Evolutionary conservation across 2,329 filamentous ascomycete genomes (phyloP).

Genomic region (Daldinia sp.): DNA sequence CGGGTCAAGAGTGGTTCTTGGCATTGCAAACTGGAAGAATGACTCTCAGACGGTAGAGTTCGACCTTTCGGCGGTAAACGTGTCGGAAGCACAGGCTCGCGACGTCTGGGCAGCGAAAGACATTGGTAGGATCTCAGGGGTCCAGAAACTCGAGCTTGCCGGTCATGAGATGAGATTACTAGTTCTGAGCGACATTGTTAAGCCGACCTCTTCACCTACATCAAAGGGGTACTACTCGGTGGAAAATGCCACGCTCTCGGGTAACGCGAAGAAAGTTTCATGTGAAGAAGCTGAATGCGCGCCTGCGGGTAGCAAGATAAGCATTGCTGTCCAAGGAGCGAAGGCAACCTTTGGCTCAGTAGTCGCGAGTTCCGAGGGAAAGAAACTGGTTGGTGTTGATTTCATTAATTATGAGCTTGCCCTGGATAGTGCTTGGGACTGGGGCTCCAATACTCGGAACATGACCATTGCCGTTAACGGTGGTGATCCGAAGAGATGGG

Average conservation of each 20-base stretch:
- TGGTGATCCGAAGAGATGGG: slow-evolving; percentile 57
- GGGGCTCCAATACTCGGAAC: slow-evolving; percentile 63
- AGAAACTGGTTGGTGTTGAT: slow-evolving; percentile 60
- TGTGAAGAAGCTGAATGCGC: slow-evolving; percentile 57
- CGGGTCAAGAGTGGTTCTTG: slow-evolving; percentile 57
- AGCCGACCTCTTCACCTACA: slow-evolving; percentile 39
- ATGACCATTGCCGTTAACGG: slow-evolving; percentile 63
- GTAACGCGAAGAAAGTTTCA: slow-evolving; percentile 51
- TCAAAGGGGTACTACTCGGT: slow-evolving; percentile 57
- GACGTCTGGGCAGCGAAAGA: slow-evolving; percentile 58
- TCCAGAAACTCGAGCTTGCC: slow-evolving; percentile 51
- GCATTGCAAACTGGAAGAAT: slow-evolving; percentile 64
- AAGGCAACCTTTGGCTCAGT: slow-evolving; percentile 54
- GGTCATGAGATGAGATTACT: slow-evolving; percentile 57
- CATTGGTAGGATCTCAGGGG: slow-evolving; percentile 51
- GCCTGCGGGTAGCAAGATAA: slow-evolving; percentile 59
- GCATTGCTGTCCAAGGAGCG: slow-evolving; percentile 53
- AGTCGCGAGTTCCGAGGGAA: slow-evolving; percentile 48
- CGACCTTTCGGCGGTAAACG: slow-evolving; percentile 56
- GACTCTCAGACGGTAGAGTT: slow-evolving; percentile 57
- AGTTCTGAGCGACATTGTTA: slow-evolving; percentile 53
- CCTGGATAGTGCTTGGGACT: slow-evolving; percentile 57
- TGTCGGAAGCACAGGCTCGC: slow-evolving; percentile 55
- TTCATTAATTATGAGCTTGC: slow-evolving; percentile 66
- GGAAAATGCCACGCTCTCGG: slow-evolving; percentile 54